Conservation (phyloP, 441 rosid genomes). For the Pelargonium fulgidum region DNA sequence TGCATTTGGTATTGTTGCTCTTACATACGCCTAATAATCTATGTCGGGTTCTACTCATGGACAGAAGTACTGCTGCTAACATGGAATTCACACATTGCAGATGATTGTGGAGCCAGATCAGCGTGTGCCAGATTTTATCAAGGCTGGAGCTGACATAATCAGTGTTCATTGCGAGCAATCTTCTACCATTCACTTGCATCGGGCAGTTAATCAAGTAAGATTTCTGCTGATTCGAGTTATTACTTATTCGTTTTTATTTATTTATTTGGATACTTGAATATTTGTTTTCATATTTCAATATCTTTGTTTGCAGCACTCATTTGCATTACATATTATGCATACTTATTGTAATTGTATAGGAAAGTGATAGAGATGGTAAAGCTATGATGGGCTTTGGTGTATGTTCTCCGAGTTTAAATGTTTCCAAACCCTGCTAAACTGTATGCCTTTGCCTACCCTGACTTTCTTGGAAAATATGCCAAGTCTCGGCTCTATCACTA, state of each 20-base stretch:
- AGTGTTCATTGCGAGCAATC: constrained; percentile 93
- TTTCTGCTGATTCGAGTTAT: constrained; percentile 8
- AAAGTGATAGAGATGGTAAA: background rate
- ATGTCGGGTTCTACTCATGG: background rate
- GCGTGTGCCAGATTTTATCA: constrained; percentile 82
- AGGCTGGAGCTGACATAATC: constrained; percentile 94
- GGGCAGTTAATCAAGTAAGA: constrained; percentile 55
- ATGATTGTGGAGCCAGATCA: constrained; percentile 95
- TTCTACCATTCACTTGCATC: constrained; percentile 88
- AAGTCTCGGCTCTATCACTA: background rate
- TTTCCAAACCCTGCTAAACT: background rate
- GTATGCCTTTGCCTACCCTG: background rate
- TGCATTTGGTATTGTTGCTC: constrained; percentile 65
- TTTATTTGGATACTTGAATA: background rate
- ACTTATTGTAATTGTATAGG: background rate
- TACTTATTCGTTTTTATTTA: background rate
- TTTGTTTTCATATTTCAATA: background rate
- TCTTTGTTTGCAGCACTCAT: background rate
- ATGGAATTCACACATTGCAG: constrained; percentile 35
- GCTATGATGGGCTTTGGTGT: background rate
- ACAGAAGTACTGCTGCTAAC: constrained; percentile 12
- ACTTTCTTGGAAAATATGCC: background rate
- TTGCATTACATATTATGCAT: background rate
- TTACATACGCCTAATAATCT: constrained; percentile 5
- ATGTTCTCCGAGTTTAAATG: background rate